Evolutionary conservation across 2,329 filamentous ascomycete genomes (phyloP).

Genomic region (Sporothrix euskadiensis): DNA sequence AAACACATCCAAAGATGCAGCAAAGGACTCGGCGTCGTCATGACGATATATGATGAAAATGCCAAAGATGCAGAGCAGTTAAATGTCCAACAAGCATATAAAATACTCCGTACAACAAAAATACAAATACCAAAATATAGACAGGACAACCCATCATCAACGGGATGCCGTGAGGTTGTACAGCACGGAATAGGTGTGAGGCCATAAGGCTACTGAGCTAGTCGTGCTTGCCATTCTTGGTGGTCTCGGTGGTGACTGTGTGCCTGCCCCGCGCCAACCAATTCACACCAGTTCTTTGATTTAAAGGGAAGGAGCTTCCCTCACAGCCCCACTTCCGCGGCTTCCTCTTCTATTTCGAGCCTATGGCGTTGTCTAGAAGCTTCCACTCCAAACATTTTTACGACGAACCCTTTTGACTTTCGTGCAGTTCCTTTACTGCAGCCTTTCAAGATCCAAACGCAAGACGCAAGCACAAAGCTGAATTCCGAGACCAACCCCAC

Average conservation of each 20-base stretch:
- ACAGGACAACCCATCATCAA: too few species aligned
- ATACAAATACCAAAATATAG: background rate
- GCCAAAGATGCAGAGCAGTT: too few species aligned
- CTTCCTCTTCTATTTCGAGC: background rate
- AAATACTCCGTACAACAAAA: background rate
- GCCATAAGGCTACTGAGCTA: background rate
- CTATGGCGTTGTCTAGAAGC: conserved; percentile 30
- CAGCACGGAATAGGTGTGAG: background rate
- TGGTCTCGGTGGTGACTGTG: background rate
- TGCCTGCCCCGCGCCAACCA: background rate
- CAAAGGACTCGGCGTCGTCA: background rate
- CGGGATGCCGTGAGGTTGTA: background rate
- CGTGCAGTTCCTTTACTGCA: background rate
- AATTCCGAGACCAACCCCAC: conserved; percentile 2
- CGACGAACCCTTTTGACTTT: background rate
- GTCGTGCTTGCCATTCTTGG: background rate
- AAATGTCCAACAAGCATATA: background rate
- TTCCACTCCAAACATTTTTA: conserved; percentile 18
- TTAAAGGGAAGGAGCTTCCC: conserved; percentile 21
- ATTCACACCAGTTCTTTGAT: background rate
- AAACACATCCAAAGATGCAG: background rate
- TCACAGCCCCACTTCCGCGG: conserved; percentile 20
- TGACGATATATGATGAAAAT: background rate
- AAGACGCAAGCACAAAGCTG: background rate
- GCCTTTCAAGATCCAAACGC: conserved; percentile 4